These are phyloP conservation scores for Fusarium aywerte DNA, from an alignment of 2,329 filamentous ascomycete genomes.

Conservation along the genomic window DNA sequence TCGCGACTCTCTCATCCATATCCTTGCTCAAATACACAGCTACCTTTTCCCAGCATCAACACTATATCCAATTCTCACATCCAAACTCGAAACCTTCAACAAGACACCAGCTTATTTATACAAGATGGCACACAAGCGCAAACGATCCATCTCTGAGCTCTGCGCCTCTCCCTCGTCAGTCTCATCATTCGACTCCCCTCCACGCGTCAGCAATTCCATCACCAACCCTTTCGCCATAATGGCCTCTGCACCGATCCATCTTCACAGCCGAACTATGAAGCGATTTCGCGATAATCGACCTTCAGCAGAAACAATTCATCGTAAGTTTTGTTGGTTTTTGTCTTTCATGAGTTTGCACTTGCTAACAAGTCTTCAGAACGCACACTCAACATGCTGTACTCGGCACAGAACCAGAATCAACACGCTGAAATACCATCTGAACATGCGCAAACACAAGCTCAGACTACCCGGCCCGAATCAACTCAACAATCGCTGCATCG, in stretches of 20 bases:
- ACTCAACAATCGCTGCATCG: slow-evolving; percentile 66
- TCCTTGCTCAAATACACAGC: not conserved
- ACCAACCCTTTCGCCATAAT: slow-evolving; percentile 50
- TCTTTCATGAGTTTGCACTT: not conserved
- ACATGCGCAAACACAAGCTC: slow-evolving; percentile 16
- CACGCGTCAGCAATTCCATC: slow-evolving; percentile 46
- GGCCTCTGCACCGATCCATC: slow-evolving; percentile 54
- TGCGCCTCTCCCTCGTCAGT: slow-evolving; percentile 59
- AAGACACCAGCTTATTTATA: accelerated
- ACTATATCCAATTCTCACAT: not conserved
- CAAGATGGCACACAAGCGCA: slow-evolving; percentile 66
- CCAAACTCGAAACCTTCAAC: not conserved
- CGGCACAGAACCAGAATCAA: slow-evolving; percentile 58
- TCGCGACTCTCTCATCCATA: not conserved
- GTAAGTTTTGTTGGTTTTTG: slow-evolving; percentile 54
- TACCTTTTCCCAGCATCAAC: not conserved
- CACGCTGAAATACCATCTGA: not conserved
- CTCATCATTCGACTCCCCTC: slow-evolving; percentile 55
- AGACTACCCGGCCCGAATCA: slow-evolving; percentile 16
- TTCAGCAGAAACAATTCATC: slow-evolving; percentile 64
- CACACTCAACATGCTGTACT: slow-evolving; percentile 68
- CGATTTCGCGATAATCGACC: slow-evolving; percentile 69
- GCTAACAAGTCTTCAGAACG: slow-evolving; percentile 57
- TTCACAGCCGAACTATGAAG: slow-evolving; percentile 69
- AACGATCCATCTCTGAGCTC: slow-evolving; percentile 69